Evolutionary conservation across 768 basidiomycete genomes (phyloP), one percentile per base, ranked within the genome.

Genomic region (Neoboletus magnificus): DNA sequence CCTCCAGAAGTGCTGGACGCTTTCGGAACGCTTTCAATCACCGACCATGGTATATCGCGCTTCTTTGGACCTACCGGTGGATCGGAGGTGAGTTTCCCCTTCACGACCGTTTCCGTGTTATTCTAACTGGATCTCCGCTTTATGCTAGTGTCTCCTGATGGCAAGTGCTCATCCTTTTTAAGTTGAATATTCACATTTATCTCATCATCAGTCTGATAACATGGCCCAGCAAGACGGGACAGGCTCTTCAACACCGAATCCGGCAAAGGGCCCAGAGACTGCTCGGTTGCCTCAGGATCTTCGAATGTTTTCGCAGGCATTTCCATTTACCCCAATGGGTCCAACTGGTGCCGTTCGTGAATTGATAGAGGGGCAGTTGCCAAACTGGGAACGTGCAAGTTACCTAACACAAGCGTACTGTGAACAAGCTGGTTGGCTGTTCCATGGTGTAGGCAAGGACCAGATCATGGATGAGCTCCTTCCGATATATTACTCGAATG

Each of bases 61-160:
- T 85, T 84, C 65, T 85, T 84, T 74, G 84, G 84, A 1, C 83
- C 82, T 2, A 85, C 85, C 1, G 86, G 83, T 15, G 86, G 85
- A 32, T 78, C 80, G 46, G 85, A 88, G 77, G 86, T 87, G 59
- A 56, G 83, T 74, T 50, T 49, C 37, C 20, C 32, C 4, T 45
- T 56, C 49, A 50, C 50, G 29, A 23, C 51, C 29, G 45, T 51
- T 63, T 47, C 50, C 40, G 32, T 48, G 18, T 58, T 22, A 59
- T 58, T 8, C 49, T 55, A 47, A 63, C 23, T 48, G 20, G 27
- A 49, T 48, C 20, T 44, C 52, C 56, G 58, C 52, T 40, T 47
- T 50, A 27, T 62, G 43, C 43, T 29, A 72, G 70, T 73, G 72
- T 58, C 61, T 71, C 25, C 56, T 71, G 61, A 73, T 72, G 70